Base-by-base conservation (phyloP, 164 flowering plant genomes). In the Echeveria elegans region DNA sequence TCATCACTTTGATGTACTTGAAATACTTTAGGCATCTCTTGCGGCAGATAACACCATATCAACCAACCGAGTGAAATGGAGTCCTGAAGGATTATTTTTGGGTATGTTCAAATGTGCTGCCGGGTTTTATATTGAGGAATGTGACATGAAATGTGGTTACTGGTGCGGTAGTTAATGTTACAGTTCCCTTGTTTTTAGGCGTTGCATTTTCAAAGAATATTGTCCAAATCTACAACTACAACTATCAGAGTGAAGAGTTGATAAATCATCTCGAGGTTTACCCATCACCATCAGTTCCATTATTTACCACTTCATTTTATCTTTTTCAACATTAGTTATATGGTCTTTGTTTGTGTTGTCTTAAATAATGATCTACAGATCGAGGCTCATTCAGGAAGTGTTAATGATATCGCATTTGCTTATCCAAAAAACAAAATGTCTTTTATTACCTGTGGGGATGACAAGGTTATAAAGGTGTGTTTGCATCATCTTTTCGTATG, bases 361-460 rank as follows among this genome's bases (percentile, higher is more conserved):
- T 56, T 66, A 29, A 23, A n/a, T 63, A 52, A 23, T 28, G 5
- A 7, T 34, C 18, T 53, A 18, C 76, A 88, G 95, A 86, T 88
- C 70, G 89, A 88, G 60, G 95, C 95, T 77, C 91, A 88, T 74
- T 71, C 47, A 66, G 91, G 90, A 18, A 77, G 80, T 68, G 95
- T 88, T 14, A 86, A 85, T 73, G 91, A 88, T 80, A 83, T 88
- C 71, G 87, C 89, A 15, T 88, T 88, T 76, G 75, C 88, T 64
- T 81, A 80, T 76, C 95, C 88, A 67, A 82, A 82, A 76, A 85
- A 86, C 64, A 89, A 81, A 69, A 69, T 86, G 38, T 75, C 80
- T 67, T 65, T 88, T 56, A 75, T 88, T 29, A 88, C 91, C 30
- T 86, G 95, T 75, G 95, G 95, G 26, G 95, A 88, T 56, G 95